Base-by-base conservation (phyloP, 1,284 basidiomycete genomes). In the Polyporus tsugae region DNA sequence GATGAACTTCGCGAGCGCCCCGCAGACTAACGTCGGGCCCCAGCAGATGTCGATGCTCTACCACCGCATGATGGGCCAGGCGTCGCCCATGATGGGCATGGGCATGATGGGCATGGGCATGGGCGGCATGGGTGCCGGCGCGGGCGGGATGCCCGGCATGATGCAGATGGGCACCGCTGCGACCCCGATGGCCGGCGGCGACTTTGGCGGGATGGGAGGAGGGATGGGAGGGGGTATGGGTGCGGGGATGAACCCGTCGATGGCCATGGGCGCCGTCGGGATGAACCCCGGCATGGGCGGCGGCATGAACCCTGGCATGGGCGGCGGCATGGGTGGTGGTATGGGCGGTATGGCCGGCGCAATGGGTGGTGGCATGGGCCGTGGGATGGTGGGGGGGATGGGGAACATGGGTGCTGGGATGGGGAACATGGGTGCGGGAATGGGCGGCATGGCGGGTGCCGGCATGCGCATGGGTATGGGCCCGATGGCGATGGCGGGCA, bases 21-120 rank as follows among this genome's bases (percentile, higher is more conserved):
- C 78, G 66, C 80, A 78, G 66, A 75, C 64, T 60, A 76, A 63
- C 71, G 60, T 80, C 72, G 77, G 78, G 66, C 82, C 84, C 59
- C 84, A 86, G 70, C 79, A 84, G 62, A 85, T 88, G 81, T 82
- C 86, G 73, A 84, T 85, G 77, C 79, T 87, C 72, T 86, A 84
- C 76, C 87, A 89, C 66, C 85, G 88, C 25, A 85, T 87, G 78
- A 86, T 89, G 83, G 82, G 82, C 65, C 86, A 88, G 72, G 83
- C 87, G 35, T 55, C 52, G 73, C 74, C 74, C 9, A 74, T 74
- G 75, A 74, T 75, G 70, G 67, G 69, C 35, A 74, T 74, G 71
- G 73, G 73, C 41, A 73, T 74, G 70, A 39, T 39, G 38, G 58
- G 57, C n/a, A 70, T 73, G 69, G 69, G 68, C 1, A 72, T 70